phyloP scores from a whole-genome alignment of 257 asterid species.

The Jaltomata sinuosa region DNA sequence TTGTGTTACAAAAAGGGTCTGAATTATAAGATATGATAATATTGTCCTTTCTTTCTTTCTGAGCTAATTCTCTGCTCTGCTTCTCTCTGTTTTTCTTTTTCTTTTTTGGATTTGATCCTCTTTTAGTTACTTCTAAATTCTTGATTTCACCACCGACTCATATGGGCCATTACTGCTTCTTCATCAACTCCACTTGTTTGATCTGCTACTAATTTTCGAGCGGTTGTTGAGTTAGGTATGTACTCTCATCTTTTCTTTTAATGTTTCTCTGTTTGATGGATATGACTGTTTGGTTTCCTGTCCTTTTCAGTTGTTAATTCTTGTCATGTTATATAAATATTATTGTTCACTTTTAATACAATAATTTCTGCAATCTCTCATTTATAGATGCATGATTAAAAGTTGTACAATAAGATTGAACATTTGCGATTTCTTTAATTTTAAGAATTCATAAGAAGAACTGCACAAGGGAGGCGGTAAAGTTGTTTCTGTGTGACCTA shows the following conservation, averaged over 20 bases:
- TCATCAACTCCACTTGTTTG: not conserved
- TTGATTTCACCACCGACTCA: not conserved
- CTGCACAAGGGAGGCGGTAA: too few species aligned
- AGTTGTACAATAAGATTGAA: not conserved
- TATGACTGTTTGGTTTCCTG: not conserved
- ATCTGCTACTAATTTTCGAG: not conserved
- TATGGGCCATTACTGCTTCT: not conserved
- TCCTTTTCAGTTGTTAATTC: not conserved
- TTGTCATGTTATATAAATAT: not conserved
- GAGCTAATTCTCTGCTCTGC: not conserved
- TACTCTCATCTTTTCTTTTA: not conserved
- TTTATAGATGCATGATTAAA: not conserved
- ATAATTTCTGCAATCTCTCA: not conserved
- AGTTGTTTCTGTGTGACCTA: too few species aligned
- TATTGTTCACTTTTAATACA: not conserved
- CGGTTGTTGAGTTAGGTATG: constrained; percentile 5
- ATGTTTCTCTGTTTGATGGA: not conserved
- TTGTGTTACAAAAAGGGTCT: constrained; percentile 1
- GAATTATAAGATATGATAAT: not conserved
- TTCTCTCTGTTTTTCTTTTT: not conserved
- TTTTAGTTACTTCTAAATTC: not conserved
- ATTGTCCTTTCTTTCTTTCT: not conserved
- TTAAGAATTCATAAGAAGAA: too few species aligned
- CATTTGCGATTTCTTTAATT: too few species aligned
- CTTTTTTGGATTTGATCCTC: too few species aligned